Conservation (phyloP, 2,329 filamentous ascomycete species). For the Fusarium secorum region DNA sequence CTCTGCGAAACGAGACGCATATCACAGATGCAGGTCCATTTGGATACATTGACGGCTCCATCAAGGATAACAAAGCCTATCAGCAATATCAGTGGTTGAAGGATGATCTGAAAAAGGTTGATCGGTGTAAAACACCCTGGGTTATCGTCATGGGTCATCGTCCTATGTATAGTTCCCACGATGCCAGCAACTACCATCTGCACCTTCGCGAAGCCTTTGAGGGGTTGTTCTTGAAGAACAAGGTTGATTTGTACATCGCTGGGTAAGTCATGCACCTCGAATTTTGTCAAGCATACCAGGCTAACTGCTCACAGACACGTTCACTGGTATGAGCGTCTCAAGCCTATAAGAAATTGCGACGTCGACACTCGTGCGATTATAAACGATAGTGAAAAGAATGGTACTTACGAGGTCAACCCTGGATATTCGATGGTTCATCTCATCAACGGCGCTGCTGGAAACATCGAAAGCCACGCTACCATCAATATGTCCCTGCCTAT, state of each 20-base stretch:
- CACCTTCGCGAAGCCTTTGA: not conserved
- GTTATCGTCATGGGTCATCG: not conserved
- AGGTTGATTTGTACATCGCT: not conserved
- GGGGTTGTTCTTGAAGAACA: not conserved
- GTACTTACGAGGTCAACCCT: not conserved
- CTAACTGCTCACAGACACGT: not conserved
- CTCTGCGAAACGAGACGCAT: not conserved
- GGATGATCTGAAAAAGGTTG: rapidly evolving
- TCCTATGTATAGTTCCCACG: not conserved
- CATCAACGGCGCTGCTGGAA: not conserved
- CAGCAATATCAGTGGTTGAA: not conserved
- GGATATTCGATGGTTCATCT: not conserved
- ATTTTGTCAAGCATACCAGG: rapidly evolving
- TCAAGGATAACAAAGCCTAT: not conserved
- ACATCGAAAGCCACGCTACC: not conserved
- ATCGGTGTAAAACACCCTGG: not conserved
- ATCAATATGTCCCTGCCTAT: rapidly evolving
- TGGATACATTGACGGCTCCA: not conserved
- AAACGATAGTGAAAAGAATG: not conserved
- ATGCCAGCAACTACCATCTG: rapidly evolving
- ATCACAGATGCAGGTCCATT: not conserved
- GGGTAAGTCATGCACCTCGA: not conserved
- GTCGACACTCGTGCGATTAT: not conserved
- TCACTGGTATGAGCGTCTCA: constrained; percentile 4
- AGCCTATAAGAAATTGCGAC: not conserved